phyloP scores from a whole-genome alignment of 1,284 basidiomycete species.

The Exobasidium cylindrosporum region DNA sequence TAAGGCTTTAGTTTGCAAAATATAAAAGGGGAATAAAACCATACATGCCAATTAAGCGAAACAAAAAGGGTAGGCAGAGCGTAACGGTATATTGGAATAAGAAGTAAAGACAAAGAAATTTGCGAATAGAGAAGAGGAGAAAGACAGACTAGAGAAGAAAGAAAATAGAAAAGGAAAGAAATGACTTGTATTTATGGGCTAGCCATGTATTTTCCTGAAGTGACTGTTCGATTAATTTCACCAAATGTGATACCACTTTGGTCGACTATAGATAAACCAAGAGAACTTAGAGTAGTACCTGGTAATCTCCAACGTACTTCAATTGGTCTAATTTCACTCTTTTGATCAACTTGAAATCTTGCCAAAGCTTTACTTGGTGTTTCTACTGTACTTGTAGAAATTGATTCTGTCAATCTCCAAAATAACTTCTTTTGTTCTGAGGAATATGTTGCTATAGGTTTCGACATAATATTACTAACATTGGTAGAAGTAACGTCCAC shows the following conservation, averaged over 20 bases:
- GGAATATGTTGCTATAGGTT: slow-evolving; percentile 58
- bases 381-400: not conserved
- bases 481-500: slow-evolving; percentile 56
- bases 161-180: not conserved
- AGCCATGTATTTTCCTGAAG: slow-evolving; percentile 18
- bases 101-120: slow-evolving; percentile 1
- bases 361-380: slow-evolving; percentile 59
- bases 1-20: too few species aligned
- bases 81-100: not conserved
- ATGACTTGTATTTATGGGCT: slow-evolving; percentile 5
- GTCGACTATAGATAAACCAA: slow-evolving; percentile 55
- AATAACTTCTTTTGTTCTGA: slow-evolving; percentile 54
- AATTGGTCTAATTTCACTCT: slow-evolving; percentile 53
- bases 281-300: slow-evolving; percentile 55
- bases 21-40: too few species aligned
- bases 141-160: too few species aligned
- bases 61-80: too few species aligned
- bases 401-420: slow-evolving; percentile 55
- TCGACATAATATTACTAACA: slow-evolving; percentile 59
- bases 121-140: not conserved
- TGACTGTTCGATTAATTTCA: slow-evolving; percentile 4
- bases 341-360: slow-evolving; percentile 56
- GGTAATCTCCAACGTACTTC: slow-evolving; percentile 57
- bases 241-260: slow-evolving; percentile 3
- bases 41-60: too few species aligned